Conservation (phyloP, 1,284 basidiomycete genomes). For the Grifola frondosa region DNA sequence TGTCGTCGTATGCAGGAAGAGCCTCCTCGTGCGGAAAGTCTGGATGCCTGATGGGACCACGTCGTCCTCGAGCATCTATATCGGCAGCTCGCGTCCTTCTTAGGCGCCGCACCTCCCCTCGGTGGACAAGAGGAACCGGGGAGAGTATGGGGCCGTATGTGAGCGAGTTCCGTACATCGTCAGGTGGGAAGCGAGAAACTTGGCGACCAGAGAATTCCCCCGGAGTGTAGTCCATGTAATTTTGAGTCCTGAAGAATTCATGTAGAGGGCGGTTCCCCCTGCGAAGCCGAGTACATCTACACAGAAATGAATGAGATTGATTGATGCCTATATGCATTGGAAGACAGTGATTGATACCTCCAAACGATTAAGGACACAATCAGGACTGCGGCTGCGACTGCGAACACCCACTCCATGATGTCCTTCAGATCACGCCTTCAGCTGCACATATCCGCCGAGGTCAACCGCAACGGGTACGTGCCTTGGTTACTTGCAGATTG, state of each 20-base stretch:
- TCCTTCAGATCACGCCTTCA: too few species aligned
- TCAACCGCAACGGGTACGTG: too few species aligned
- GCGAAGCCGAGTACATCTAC: constrained; percentile 12
- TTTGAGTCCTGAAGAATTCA: constrained; percentile 16
- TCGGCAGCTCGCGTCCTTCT: constrained; percentile 13
- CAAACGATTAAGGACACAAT: constrained; percentile 7
- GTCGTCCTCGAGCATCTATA: constrained; percentile 12
- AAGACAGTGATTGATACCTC: constrained; percentile 11
- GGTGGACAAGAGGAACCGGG: constrained; percentile 3
- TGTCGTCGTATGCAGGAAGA: constrained; percentile 20
- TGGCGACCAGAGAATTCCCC: too few species aligned
- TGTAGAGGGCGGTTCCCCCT: constrained; percentile 8
- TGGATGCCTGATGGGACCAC: constrained; percentile 14
- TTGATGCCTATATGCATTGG: neutral
- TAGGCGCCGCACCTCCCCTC: constrained; percentile 5
- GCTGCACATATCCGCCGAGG: too few species aligned
- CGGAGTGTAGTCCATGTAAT: too few species aligned
- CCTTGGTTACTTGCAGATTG: too few species aligned
- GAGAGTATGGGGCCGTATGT: constrained; percentile 11
- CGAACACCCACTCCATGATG: constrained; percentile 16
- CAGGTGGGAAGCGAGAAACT: too few species aligned
- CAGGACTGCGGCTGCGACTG: constrained; percentile 10
- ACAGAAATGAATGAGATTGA: neutral
- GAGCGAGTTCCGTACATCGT: constrained; percentile 1
- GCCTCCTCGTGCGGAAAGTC: constrained; percentile 18